Base-by-base conservation (phyloP, 768 basidiomycete species). In the Rossbeevera mucosa region DNA sequence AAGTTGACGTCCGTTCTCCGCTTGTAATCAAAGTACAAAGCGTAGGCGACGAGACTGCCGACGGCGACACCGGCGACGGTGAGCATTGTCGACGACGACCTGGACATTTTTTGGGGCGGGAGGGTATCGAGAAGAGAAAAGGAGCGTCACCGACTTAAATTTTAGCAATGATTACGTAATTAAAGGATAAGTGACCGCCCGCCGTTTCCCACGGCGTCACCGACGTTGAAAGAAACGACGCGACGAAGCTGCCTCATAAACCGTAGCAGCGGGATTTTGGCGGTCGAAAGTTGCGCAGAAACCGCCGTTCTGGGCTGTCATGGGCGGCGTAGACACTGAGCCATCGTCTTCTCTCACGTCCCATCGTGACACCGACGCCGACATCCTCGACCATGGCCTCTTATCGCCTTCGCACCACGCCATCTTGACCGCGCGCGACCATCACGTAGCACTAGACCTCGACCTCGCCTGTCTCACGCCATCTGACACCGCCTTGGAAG, bases 11-110 rank as follows among this genome's bases (percentile, higher is more conserved):
- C 92, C 66, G 88, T 91, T 64, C 94, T 81, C 47, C 96, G 85
- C 75, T 81, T 90, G 76, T 95, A 85, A 77, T 99, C 96, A 64
- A 97, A 99, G 73, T 93, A 97, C 49, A 82, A 78, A 26, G 88
- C 92, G 69, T 97, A 98, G 21, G 84, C 91, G 30, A 88, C 70
- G 33, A 85, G 61, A 44, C 72, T 65, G 43, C 83, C 77, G 41
- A 80, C 78, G 20, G 84, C 77, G 48, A 75, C 63, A 42, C 71
- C 70, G 20, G 75, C 72, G 59, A 74, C 67, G 31, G 75, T 70
- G 58, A 79, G 52, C 48, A 72, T 58, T 25, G 72, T 69, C 56
- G 74, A 61, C n/a, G 74, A 61, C n/a, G 74, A 61, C 66, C 66
- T 65, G 47, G 59, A 58, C 62, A 68, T 66, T 52, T 56, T 49